A percentile compares a stretch with the other conserved stretches of the same genome.
Evolutionary conservation across 23 red algal species (phyloP).

Genomic region (Cyanidiococcus yangmingshanensis): DNA sequence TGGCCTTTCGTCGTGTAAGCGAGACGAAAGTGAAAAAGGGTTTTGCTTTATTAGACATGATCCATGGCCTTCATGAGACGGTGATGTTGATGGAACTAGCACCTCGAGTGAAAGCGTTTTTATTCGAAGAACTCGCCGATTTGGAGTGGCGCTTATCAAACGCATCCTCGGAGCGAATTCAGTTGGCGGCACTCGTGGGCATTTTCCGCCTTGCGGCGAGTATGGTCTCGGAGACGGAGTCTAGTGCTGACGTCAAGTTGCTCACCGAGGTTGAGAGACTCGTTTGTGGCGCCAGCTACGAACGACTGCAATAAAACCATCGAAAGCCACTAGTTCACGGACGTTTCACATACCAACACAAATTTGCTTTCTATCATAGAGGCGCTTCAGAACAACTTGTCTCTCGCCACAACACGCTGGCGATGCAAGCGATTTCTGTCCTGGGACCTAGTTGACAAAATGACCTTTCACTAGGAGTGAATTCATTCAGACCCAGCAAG

Average conservation of each 20-base stretch:
- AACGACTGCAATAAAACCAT: background rate
- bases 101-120: constrained; percentile 51
- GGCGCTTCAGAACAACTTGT: too few relatives aligned
- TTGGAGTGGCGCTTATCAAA: constrained; percentile 61
- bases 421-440: too few relatives aligned
- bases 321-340: too few relatives aligned
- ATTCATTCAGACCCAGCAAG: too few relatives aligned
- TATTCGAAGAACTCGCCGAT: constrained; percentile 61
- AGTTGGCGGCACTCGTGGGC: constrained; percentile 60
- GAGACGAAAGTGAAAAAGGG: constrained; percentile 47
- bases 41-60: constrained; percentile 69
- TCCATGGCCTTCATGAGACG: constrained; percentile 37
- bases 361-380: too few relatives aligned
- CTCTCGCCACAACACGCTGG: too few relatives aligned
- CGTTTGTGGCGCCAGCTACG: background rate
- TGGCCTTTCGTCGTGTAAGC: constrained; percentile 26
- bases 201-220: constrained; percentile 53
- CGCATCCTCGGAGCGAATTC: constrained; percentile 47
- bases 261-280: background rate
- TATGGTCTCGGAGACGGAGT: constrained; percentile 7
- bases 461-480: too few relatives aligned
- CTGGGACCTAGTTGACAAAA: too few relatives aligned
- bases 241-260: background rate
- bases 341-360: too few relatives aligned
- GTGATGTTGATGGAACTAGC: constrained; percentile 24